Conservation (phyloP, 176 grass and related monocot genomes). For the Zea mays region Zm-B73-REFERENCE-NAM-5.0 NC_050100.1:1571001-1571500, state of each 20-base stretch:
- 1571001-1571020: not conserved
- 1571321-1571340: slow-evolving; percentile 57
- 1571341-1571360: slow-evolving; percentile 78
- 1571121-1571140: slow-evolving; percentile 31
- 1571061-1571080: slow-evolving; percentile 18
- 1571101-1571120: slow-evolving; percentile 61
- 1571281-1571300: slow-evolving; percentile 50
- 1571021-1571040: slow-evolving; percentile 18
- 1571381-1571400: slow-evolving; percentile 60
- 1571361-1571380: slow-evolving; percentile 42
- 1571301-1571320: slow-evolving; percentile 38
- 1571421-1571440: not conserved
- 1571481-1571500: not conserved
- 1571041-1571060: not conserved
- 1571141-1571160: not conserved
- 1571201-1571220: slow-evolving; percentile 34
- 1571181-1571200: slow-evolving; percentile 41
- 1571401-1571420: not conserved
- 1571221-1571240: slow-evolving; percentile 42
- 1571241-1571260: slow-evolving; percentile 51
- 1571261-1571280: slow-evolving; percentile 51
- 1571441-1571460: not conserved
- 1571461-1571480: not conserved
- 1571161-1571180: slow-evolving; percentile 18
- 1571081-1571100: slow-evolving; percentile 26